phyloP scores from a whole-genome alignment of 495 filamentous ascomycete genomes.

The Penicillium malachiteum region DNA sequence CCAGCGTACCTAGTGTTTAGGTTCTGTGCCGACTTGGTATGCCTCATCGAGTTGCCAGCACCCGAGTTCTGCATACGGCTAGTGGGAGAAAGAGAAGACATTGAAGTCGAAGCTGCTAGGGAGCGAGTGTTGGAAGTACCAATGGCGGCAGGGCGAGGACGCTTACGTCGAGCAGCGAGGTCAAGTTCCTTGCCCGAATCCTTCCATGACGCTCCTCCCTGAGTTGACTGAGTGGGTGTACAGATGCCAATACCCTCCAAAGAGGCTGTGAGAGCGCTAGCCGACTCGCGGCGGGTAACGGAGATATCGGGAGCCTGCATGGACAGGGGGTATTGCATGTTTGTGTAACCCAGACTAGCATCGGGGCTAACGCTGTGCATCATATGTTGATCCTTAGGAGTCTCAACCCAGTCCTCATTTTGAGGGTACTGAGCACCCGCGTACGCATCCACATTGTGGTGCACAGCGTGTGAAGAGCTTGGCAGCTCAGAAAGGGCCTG shows the following conservation, averaged over 20 bases:
- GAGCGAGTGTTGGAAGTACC: conserved; percentile 42
- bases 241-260: conserved; percentile 45
- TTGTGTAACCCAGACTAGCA: conserved; percentile 27
- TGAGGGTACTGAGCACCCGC: conserved; percentile 20
- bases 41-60: conserved; percentile 41
- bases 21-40: conserved; percentile 54
- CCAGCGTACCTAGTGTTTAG: conserved; percentile 51
- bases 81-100: conserved; percentile 42
- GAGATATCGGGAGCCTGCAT: conserved; percentile 37
- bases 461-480: conserved; percentile 16
- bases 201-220: conserved; percentile 35
- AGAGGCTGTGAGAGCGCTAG: conserved; percentile 38
- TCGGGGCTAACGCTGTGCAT: conserved; percentile 25
- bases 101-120: conserved; percentile 39
- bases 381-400: conserved; percentile 22
- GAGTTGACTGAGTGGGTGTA: conserved; percentile 23
- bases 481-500: conserved; percentile 26
- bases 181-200: conserved; percentile 48
- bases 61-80: conserved; percentile 38
- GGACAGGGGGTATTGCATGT: conserved; percentile 33
- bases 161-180: conserved; percentile 53
- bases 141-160: conserved; percentile 54
- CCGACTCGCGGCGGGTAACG: conserved; percentile 40
- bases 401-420: conserved; percentile 31
- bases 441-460: conserved; percentile 18